These are phyloP conservation scores for Phytophthora crassamura DNA, from an alignment of 352 stramenopile species.

Conservation along the genomic window DNA sequence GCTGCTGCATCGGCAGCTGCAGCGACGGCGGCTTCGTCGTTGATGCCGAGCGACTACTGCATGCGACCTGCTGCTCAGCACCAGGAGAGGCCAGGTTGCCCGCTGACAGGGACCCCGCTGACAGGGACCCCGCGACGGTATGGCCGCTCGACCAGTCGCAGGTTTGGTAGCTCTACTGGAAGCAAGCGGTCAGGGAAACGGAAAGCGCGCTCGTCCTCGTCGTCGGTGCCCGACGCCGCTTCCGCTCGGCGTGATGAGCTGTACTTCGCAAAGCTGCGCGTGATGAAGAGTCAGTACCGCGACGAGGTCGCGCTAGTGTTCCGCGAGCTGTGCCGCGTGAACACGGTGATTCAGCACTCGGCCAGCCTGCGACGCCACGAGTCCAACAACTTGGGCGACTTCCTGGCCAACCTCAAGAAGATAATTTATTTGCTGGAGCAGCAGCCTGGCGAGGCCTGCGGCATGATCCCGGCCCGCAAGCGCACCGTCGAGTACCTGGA, in stretches of 20 bases:
- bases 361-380: conserved; percentile 76
- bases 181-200: conserved; percentile 39
- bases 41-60: conserved; percentile 23
- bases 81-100: conserved; percentile 5
- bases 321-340: conserved; percentile 80
- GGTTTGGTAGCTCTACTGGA: conserved; percentile 12
- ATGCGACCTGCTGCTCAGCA: conserved; percentile 13
- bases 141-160: conserved; percentile 16
- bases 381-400: conserved; percentile 84
- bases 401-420: conserved; percentile 87
- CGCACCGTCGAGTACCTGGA: conserved; percentile 81
- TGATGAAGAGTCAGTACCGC: conserved; percentile 79
- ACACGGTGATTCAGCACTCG: conserved; percentile 83
- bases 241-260: conserved; percentile 48
- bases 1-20: background rate
- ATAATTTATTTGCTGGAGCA: conserved; percentile 92
- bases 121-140: conserved; percentile 12
- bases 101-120: conserved; percentile 5
- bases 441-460: conserved; percentile 71
- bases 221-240: conserved; percentile 2
- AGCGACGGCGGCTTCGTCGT: background rate
- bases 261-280: conserved; percentile 73
- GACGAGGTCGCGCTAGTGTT: conserved; percentile 85
- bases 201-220: conserved; percentile 30
- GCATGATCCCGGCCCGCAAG: conserved; percentile 79